Base-by-base conservation (phyloP, 768 basidiomycete genomes). In the Lentinula boryana region DNA sequence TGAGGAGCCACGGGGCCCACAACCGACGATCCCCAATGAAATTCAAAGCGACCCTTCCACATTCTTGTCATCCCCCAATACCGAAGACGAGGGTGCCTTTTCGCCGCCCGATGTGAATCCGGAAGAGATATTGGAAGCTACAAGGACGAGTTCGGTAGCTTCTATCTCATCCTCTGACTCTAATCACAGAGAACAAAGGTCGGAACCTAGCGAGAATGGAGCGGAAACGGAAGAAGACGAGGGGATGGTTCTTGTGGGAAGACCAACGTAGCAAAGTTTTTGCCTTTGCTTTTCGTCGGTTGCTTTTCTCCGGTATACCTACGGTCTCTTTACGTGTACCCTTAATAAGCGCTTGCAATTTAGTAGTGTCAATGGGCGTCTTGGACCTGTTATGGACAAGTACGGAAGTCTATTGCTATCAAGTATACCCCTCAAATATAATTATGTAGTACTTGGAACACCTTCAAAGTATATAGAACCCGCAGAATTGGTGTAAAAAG, bases 161-260 rank as follows among this genome's bases (percentile, higher is more conserved):
- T 74, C 76, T 35, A 54, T 75, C 21, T 63, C 72, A 5, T 73
- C 79, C 3, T 72, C 73, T 5, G 68, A 69, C 16, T 71, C 69
- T 4, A 36, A 63, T 72, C 64, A 23, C 68, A 71, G 63, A 67
- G 68, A 50, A 73, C 79, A 56, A 74, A 23, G 71, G 31, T 74
- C 72, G 41, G 75, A 79, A 35, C 74, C 76, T 48, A 90, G 87
- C 64, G 86, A 86, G 68, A 80, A 81, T 63, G 87, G 86, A 8
- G 77, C 76, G 23, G 89, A 91, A 66, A 92, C 90, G 41, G 91
- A 93, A 69, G 87, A 88, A 68, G 91, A 93, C 61, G 91, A 93
- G 67, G 91, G 88, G 5, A 86, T 92, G 86, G 82, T 93, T 61
- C 70, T 92, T 32, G 85, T 93, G 55, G 87, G 84, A 43, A 80